Evolutionary conservation across 257 asterid genomes (phyloP), one percentile per base, ranked within the genome.

Genomic region (Ilex asprella): DNA sequence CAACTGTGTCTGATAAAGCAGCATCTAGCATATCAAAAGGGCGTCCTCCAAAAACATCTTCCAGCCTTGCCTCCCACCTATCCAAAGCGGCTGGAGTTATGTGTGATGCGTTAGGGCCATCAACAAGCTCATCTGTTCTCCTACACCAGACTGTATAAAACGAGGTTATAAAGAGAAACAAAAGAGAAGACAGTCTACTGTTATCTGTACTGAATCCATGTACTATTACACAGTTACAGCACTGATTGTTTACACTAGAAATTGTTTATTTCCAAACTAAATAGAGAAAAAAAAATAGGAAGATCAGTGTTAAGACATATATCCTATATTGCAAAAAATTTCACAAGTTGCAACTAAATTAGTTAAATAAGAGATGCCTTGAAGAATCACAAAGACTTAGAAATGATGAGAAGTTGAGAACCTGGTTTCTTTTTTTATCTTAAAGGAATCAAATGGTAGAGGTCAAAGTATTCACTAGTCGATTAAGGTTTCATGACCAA

Each of bases 1-100:
- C 55, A 55, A 89, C 95, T 0, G 99, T 86, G 68, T 93, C 91
- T 6, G 99, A 80, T 60, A 93, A 79, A 65, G 99, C 96, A 68
- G 99, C 99, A 78, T 93, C 99, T 6, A 93, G 91, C 99, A 93
- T 93, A 77, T 89, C 99, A 43, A 93, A 93, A 57, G 99, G 97
- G 29, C 83, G 84, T n/a, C 97, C 90, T 56, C 72, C 59, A 15
- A 93, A 93, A 49, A 93, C 72, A 71, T 89, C 97, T 16, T 93
- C 95, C 52, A 93, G 79, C 78, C 97, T 82, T 4, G 89, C 76
- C 65, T 93, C 99, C 99, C 99, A 93, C 69, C 99, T 78, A 60
- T 93, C 95, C 74, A 93, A 75, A 53, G 99, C 96, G 11, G 67
- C 69, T 4, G 99, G 99, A 51, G 95, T 93, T 70, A 93, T 93